Conservation (phyloP, 768 basidiomycete genomes). For the Glaciozyma martinii region DNA sequence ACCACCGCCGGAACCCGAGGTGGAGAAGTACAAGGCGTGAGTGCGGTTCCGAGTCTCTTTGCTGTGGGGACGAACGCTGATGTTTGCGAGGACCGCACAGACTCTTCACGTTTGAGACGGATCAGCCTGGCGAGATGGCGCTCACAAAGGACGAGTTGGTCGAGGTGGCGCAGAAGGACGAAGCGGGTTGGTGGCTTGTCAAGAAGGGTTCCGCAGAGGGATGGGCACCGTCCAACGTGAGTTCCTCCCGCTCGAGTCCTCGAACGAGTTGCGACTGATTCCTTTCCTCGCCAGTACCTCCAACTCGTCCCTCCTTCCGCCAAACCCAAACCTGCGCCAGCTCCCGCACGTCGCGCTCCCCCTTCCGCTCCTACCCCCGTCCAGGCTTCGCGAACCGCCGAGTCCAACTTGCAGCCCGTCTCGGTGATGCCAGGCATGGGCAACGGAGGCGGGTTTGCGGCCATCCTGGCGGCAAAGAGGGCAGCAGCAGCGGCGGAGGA, state of each 20-base stretch:
- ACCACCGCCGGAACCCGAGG: slow-evolving; percentile 52
- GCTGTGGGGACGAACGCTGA: neutral
- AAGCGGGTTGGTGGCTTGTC: slow-evolving; percentile 98
- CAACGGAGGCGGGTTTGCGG: slow-evolving; percentile 22
- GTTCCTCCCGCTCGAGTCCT: slow-evolving; percentile 5
- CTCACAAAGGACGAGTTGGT: slow-evolving; percentile 84
- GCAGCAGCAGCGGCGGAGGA: slow-evolving; percentile 38
- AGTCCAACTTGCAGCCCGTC: slow-evolving; percentile 64
- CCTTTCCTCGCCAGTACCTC: slow-evolving; percentile 27
- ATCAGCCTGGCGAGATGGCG: slow-evolving; percentile 84
- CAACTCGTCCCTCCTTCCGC: slow-evolving; percentile 66
- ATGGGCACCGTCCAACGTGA: slow-evolving; percentile 71
- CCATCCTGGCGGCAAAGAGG: slow-evolving; percentile 30
- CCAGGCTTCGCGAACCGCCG: slow-evolving; percentile 38
- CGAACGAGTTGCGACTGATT: neutral
- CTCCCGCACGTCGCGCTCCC: slow-evolving; percentile 51
- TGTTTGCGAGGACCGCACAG: neutral
- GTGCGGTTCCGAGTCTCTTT: neutral
- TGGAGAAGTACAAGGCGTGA: slow-evolving; percentile 67
- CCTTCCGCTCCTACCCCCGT: slow-evolving; percentile 42
- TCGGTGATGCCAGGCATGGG: slow-evolving; percentile 73
- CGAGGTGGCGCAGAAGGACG: slow-evolving; percentile 80
- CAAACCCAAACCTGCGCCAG: slow-evolving; percentile 56
- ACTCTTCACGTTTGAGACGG: slow-evolving; percentile 71
- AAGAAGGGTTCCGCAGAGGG: slow-evolving; percentile 73